Base-by-base conservation (phyloP, 2,329 filamentous ascomycete species). In the Sordariomycetes sp. region DNA sequence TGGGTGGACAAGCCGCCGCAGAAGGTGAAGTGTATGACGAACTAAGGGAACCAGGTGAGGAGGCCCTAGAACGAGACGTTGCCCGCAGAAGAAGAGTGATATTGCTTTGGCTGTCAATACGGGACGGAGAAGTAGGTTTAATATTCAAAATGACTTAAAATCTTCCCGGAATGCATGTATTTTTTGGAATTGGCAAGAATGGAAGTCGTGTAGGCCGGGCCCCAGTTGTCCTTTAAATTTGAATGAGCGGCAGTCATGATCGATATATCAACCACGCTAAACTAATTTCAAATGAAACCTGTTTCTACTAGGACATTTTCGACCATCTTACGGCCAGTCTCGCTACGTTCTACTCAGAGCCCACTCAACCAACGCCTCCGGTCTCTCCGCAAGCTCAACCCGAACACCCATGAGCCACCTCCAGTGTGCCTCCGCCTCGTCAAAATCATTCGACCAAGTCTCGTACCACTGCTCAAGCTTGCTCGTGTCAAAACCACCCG, bases 11-110 rank as follows among this genome's bases (percentile, higher is more conserved):
- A 68, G 5, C 76, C 78, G 3, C 78, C 78, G 0, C 67, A 67
- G 8, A 64, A 68, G 58, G 73, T 80, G 25, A 76, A 72, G 58
- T 81, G 77, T 55, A 77, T 78, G 66, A 70, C 71, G 1, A 64
- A 57, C 1, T 76, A 70, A 62, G 63, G 65, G 0, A 62, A 69
- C 17, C 74, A 78, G 62, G 67, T 61, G 12, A 77, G 73, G 68
- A 62, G 68, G 59, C 64, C 68, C 0, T 78, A 75, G 69, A 68
- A 74, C 56, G 67, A 72, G 60, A 59, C 12, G n/a, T 15, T 50
- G 20, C 39, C n/a, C n/a, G n/a, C 24, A 15, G 42, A 2, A 1
- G 53, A 20, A 3, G 54, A 50, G 39, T 17, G 7, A n/a, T 45
- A n/a, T n/a, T n/a, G n/a, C n/a, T n/a, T n/a, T n/a, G n/a, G n/a